Evolutionary conservation across 768 basidiomycete genomes (phyloP).

Genomic region (Grammothele lineata): DNA sequence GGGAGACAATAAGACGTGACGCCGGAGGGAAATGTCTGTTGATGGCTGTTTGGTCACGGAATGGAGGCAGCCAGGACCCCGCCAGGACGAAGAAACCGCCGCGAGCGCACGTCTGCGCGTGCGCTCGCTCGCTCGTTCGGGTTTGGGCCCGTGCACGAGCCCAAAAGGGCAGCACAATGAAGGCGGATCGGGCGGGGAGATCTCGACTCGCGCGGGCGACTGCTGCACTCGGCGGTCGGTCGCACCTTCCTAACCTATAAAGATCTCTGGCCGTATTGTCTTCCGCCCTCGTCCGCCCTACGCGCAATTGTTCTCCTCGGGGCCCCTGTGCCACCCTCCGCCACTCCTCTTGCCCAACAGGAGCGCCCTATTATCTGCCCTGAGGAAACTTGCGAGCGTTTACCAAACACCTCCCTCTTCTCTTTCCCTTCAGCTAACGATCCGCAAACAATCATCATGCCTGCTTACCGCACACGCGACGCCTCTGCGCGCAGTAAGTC

Average conservation of each 20-base stretch:
- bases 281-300: slow-evolving; percentile 46
- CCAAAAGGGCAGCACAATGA: slow-evolving; percentile 19
- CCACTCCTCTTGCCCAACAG: slow-evolving; percentile 37
- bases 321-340: slow-evolving; percentile 48
- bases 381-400: slow-evolving; percentile 23
- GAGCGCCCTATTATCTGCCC: slow-evolving; percentile 32
- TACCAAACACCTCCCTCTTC: slow-evolving; percentile 26
- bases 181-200: slow-evolving; percentile 19
- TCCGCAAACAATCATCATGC: slow-evolving; percentile 62
- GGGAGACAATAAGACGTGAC: slow-evolving; percentile 21
- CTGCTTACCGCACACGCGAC: slow-evolving; percentile 76
- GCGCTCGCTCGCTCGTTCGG: slow-evolving; percentile 17
- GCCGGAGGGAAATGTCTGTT: slow-evolving; percentile 20
- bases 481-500: slow-evolving; percentile 50
- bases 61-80: slow-evolving; percentile 18
- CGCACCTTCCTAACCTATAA: slow-evolving; percentile 27
- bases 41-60: slow-evolving; percentile 20
- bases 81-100: too few species aligned
- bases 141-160: slow-evolving; percentile 19
- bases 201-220: slow-evolving; percentile 16
- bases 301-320: slow-evolving; percentile 60
- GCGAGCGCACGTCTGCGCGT: too few species aligned
- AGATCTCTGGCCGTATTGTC: slow-evolving; percentile 28
- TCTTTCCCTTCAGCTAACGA: slow-evolving; percentile 22
- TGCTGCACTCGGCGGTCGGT: slow-evolving; percentile 22